A percentile compares a stretch with the other conserved stretches of the same genome.
Evolutionary conservation across 1,284 basidiomycete species (phyloP).

Genomic region (Trametes hirsuta): DNA sequence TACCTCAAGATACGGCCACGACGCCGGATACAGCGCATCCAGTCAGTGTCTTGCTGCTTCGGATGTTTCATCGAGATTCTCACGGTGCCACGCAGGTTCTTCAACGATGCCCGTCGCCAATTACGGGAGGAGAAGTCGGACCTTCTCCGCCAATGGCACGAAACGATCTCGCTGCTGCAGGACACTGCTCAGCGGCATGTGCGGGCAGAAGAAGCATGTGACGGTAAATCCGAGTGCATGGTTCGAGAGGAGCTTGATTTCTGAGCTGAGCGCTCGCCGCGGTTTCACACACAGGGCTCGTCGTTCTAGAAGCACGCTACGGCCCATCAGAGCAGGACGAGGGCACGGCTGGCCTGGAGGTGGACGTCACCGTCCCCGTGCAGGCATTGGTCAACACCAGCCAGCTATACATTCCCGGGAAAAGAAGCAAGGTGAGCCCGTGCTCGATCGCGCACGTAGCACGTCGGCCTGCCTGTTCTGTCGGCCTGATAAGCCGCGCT

Average conservation of each 20-base stretch:
- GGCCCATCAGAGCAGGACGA: constrained; percentile 57
- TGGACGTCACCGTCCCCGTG: constrained; percentile 81
- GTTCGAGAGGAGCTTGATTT: constrained; percentile 8
- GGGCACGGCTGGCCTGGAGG: constrained; percentile 53
- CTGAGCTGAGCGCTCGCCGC: constrained; percentile 2
- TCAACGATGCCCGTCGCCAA: constrained; percentile 52
- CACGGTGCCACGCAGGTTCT: constrained; percentile 39
- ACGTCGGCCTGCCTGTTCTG: constrained; percentile 8
- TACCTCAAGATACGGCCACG: constrained; percentile 39
- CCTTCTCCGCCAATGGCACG: constrained; percentile 57
- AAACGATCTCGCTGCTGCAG: constrained; percentile 48
- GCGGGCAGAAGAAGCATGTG: constrained; percentile 41
- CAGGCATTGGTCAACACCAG: constrained; percentile 83
- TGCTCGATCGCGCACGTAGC: constrained; percentile 3
- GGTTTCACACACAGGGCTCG: constrained; percentile 55
- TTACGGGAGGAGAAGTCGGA: constrained; percentile 64
- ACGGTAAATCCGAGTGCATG: constrained; percentile 28
- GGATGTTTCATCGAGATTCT: constrained; percentile 2
- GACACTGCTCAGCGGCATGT: constrained; percentile 50
- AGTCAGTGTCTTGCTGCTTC: constrained; percentile 29
- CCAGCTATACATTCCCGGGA: constrained; percentile 80
- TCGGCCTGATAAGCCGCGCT: constrained; percentile 18
- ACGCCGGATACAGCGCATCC: constrained; percentile 33
- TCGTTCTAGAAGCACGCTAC: constrained; percentile 76
- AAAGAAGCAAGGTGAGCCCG: constrained; percentile 60